Base-by-base conservation (phyloP, 306 rosid genomes). In the Pyrus pyrifolia region DNA sequence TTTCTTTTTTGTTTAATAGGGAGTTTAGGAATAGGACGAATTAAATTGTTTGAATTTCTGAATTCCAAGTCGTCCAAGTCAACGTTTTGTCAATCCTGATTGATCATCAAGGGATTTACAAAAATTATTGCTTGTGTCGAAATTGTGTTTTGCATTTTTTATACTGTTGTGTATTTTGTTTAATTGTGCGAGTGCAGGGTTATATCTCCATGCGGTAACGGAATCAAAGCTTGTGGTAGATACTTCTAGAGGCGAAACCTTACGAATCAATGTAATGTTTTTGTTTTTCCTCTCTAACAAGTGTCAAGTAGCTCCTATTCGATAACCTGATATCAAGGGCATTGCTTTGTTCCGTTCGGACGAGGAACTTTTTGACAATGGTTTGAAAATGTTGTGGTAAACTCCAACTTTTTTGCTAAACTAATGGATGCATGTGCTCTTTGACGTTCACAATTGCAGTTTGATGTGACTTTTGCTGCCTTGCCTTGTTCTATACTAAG, bases 161-260 rank as follows among this genome's bases (percentile, higher is more conserved):
- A 5, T 62, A 12, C 17, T 42, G 9, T 61, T 68, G 27, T 18
- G 18, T 72, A 51, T 51, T 21, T 58, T 4, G 8, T 53, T 35
- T 51, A 71, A 72, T 58, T 46, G 55, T 29, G 76, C 68, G 45
- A 53, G 67, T 83, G 68, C 89, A 96, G 98, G 84, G 64, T 77
- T 96, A 76, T 96, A 96, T 84, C 96, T 96, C 23, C 97, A 92
- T 78, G 88, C 98, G 1, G 93, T 83, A 14, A 96, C 96, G 30
- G 98, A 92, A 79, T 87, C 99, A 25, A 86, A 86, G 83, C 99
- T 96, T 52, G 86, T 92, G 53, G 99, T 96, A 22, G 98, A 96
- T 88, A 96, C 99, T 76, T 96, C 98, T 22, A 91, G 99, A 81
- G 97, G 97, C 46, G 99, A 91, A 85, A 96, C 97, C 15, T 87